These are phyloP conservation scores for Agaricus sinodeliciosus DNA, from an alignment of 768 basidiomycete genomes.

Conservation along the genomic window DNA sequence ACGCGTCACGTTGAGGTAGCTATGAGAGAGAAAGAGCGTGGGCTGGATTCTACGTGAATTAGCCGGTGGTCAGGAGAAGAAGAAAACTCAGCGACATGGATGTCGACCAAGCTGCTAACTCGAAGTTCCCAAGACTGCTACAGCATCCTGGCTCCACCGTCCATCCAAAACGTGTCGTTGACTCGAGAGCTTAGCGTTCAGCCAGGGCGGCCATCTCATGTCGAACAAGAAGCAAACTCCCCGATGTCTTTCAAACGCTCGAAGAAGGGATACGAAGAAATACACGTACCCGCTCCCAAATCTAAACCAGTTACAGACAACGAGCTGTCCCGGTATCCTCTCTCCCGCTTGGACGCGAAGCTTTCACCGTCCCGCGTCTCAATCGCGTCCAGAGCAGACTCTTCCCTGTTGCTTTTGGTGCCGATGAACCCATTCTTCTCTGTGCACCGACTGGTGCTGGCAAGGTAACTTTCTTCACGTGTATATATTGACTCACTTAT, in stretches of 20 bases:
- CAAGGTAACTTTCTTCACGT: conserved; percentile 60
- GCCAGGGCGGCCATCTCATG: conserved; percentile 95
- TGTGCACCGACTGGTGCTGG: conserved; percentile 99
- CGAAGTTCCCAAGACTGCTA: conserved; percentile 74
- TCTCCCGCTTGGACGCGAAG: conserved; percentile 76
- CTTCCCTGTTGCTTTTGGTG: conserved; percentile 88
- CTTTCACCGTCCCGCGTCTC: conserved; percentile 75
- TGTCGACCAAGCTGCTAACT: conserved; percentile 50
- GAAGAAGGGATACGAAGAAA: conserved; percentile 96
- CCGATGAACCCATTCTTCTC: conserved; percentile 89
- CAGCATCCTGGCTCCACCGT: conserved; percentile 82
- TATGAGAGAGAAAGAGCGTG: conserved; percentile 94
- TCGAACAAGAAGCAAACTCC: conserved; percentile 97
- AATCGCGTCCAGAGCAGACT: conserved; percentile 93
- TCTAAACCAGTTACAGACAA: conserved; percentile 54
- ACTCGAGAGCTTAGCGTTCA: conserved; percentile 95
- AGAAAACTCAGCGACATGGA: conserved; percentile 62
- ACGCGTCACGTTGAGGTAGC: conserved; percentile 88
- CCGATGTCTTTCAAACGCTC: conserved; percentile 97
- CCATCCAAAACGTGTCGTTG: conserved; percentile 79
- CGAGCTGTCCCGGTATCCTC: conserved; percentile 67
- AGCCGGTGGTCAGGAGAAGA: conserved; percentile 66
- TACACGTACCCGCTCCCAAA: conserved; percentile 93
- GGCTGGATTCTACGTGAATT: conserved; percentile 94
- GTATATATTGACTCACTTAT: background rate